Evolutionary conservation across 1,284 basidiomycete species (phyloP).

Genomic region (Pyrrhoderma noxium): DNA sequence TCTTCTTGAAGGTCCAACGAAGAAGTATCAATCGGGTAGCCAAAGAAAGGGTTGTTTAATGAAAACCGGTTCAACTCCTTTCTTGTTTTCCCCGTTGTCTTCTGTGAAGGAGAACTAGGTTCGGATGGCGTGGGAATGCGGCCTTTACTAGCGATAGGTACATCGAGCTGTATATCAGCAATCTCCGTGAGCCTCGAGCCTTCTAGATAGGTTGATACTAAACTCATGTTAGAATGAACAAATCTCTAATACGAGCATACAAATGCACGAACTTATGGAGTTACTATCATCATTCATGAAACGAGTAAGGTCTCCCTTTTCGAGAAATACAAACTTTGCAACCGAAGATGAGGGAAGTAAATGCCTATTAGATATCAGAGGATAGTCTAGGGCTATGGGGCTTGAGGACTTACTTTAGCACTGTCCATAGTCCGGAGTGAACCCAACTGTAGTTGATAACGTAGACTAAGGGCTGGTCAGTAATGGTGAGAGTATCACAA

Average conservation of each 20-base stretch:
- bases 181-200: no score
- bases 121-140: no score
- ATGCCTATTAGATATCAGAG: constrained; percentile 36
- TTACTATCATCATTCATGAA: constrained; percentile 50
- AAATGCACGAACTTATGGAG: constrained; percentile 50
- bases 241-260: background rate
- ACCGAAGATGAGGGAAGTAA: constrained; percentile 64
- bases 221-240: no score
- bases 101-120: background rate
- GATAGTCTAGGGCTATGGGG: constrained; percentile 1
- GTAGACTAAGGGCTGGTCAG: constrained; percentile 1
- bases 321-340: constrained; percentile 68
- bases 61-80: constrained; percentile 43
- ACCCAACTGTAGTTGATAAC: constrained; percentile 74
- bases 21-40: constrained; percentile 52
- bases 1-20: background rate
- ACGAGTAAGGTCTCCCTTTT: constrained; percentile 47
- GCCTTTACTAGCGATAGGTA: no score
- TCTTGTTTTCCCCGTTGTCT: background rate
- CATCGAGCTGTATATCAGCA: no score
- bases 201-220: no score
- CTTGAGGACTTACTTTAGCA: constrained; percentile 50
- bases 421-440: constrained; percentile 69
- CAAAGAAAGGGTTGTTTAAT: constrained; percentile 70
- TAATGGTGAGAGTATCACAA: background rate